Evolutionary conservation across 805 yeast genomes (phyloP).

Genomic region (Starmerella khaoyaiensis): DNA sequence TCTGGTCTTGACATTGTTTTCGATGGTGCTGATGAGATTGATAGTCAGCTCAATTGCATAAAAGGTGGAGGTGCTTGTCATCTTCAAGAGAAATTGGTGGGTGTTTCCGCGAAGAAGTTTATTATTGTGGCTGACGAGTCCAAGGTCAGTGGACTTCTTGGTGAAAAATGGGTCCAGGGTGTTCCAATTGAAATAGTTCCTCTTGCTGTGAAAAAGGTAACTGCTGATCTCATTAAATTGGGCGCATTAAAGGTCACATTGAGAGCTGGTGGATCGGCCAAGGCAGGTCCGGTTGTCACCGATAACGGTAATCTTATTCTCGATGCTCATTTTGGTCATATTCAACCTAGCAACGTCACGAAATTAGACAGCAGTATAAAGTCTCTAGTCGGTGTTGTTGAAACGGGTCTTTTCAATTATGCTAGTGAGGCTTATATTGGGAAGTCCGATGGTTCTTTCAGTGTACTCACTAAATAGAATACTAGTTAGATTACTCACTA

Average conservation of each 20-base stretch:
- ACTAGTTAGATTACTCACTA: too few species aligned
- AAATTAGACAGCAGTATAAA: conserved; percentile 55
- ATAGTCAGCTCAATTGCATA: conserved; percentile 63
- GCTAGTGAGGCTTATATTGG: conserved; percentile 83
- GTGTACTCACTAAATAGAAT: conserved; percentile 11
- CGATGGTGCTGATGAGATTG: conserved; percentile 98
- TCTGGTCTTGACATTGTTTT: conserved; percentile 82
- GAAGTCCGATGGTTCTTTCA: conserved; percentile 55
- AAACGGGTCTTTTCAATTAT: conserved; percentile 73
- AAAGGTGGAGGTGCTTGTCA: conserved; percentile 99
- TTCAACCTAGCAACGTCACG: conserved; percentile 35
- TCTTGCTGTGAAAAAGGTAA: conserved; percentile 65
- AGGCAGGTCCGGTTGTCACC: conserved; percentile 95
- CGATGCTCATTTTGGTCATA: conserved; percentile 83
- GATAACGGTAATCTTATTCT: conserved; percentile 89
- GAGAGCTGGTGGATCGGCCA: conserved; percentile 79
- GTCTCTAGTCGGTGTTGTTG: conserved; percentile 81
- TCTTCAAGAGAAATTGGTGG: conserved; percentile 91
- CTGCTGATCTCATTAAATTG: conserved; percentile 43
- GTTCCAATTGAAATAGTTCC: conserved; percentile 95
- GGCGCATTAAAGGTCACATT: conserved; percentile 54
- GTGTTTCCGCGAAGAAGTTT: conserved; percentile 61
- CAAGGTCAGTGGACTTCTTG: conserved; percentile 63
- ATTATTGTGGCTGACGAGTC: conserved; percentile 86
- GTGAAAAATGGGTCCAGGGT: conserved; percentile 75